Base-by-base conservation (phyloP, 2,329 filamentous ascomycete species). In the Neophaeococcomyces mojaviensis region DNA sequence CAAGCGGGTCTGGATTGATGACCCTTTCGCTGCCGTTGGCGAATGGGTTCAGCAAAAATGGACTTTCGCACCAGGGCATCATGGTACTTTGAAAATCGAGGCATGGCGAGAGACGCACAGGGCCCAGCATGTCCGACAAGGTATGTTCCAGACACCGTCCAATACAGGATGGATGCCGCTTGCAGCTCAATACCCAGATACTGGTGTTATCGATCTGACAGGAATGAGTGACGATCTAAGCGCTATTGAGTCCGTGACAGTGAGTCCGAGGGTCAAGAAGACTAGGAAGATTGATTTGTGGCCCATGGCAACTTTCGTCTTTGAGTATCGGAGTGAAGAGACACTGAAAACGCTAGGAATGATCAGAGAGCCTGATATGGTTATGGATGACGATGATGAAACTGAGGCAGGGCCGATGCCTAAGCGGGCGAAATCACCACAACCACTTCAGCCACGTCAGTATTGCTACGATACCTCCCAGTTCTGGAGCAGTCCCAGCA, bases 301-400 rank as follows among this genome's bases (percentile, higher is more conserved):
- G 28, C 43, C 43, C 13, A 38, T 46, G 22, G 43, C 43, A 13
- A 46, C 43, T 16, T 46, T 46, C 30, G 36, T 39, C 7, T 46
- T 39, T 24, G 43, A 46, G 24, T 46, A 46, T 24, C 33, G 43
- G 15, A 46, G 24, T 24, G 18, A 46, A 39, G 43, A 37, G 16
- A 37, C 35, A 5, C 20, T 37, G 35, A 37, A 20, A 12, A 37
- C 20, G 15, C 10, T 37, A 5, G 35, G 35, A 9, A 20, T 37
- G 10, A 12, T 20, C 5, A 16, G 20, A 5, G 9, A 37, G 35
- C 16, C 35, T 16, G 35, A 12, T 5, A 16, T 20, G 35, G 20
- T 5, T 5, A 16, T 12, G 9, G 35, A 37, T 12, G 35, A 37
- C 20, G 9, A 20, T 9, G 12, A 16, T 37, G 12, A 37, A 16